Evolutionary conservation across 441 rosid species (phyloP).

Genomic region (Adansonia madagascariensis): DNA sequence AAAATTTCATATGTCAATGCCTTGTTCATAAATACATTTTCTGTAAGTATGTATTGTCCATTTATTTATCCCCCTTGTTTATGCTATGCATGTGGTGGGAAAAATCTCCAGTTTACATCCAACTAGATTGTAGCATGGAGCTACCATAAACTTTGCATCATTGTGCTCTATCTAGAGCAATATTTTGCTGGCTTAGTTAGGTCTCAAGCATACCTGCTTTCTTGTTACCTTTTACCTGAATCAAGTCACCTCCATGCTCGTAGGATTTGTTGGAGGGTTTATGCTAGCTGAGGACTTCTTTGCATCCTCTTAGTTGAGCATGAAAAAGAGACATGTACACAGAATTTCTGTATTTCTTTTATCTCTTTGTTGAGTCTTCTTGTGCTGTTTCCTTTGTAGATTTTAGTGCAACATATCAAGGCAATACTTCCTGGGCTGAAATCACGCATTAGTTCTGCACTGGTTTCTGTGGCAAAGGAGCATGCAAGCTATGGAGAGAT

Average conservation of each 20-base stretch:
- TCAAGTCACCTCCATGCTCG: not conserved
- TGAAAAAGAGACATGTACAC: not conserved
- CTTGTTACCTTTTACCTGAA: not conserved
- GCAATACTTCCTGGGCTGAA: constrained; percentile 82
- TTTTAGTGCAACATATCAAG: constrained; percentile 87
- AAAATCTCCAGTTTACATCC: not conserved
- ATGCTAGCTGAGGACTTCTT: constrained; percentile 5
- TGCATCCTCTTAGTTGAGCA: constrained; percentile 12
- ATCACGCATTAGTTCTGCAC: constrained; percentile 69
- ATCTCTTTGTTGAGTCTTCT: constrained; percentile 20
- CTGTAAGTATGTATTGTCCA: too few relatives aligned
- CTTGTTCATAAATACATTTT: not conserved
- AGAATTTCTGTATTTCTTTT: not conserved
- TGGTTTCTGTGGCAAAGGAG: constrained; percentile 86
- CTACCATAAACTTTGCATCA: not conserved
- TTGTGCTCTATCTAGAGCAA: not conserved
- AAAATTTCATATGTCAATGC: not conserved
- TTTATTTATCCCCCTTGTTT: not conserved
- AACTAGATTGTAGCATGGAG: not conserved
- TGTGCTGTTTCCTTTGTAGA: constrained; percentile 47
- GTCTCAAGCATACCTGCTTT: not conserved
- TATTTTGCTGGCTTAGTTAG: not conserved
- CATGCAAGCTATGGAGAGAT: constrained; percentile 93
- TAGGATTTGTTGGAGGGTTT: not conserved
- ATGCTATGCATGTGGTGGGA: not conserved